These are phyloP conservation scores for Skeletonema tropicum DNA, from an alignment of 108 stramenopile species.

Conservation along the genomic window DNA sequence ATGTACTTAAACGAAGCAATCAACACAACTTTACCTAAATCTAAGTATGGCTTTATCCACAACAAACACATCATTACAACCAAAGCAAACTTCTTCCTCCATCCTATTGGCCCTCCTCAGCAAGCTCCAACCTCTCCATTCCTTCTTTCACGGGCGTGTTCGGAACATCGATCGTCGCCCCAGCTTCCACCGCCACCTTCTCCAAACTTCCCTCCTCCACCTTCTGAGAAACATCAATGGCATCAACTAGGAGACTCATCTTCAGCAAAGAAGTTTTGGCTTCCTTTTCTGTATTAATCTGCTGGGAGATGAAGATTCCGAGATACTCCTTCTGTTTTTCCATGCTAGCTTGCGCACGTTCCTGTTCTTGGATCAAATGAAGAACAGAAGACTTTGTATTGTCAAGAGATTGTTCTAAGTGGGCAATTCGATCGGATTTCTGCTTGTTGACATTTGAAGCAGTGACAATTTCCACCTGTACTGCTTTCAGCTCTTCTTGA, in stretches of 20 bases:
- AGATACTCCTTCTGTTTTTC: slow-evolving; percentile 21
- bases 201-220: background rate
- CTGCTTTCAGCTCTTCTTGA: slow-evolving; percentile 1
- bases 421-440: slow-evolving; percentile 2
- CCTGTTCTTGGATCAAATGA: slow-evolving; percentile 14
- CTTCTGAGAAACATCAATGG: background rate
- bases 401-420: slow-evolving; percentile 16
- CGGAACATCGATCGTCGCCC: background rate
- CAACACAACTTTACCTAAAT: too few relatives aligned
- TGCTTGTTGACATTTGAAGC: background rate
- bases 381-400: slow-evolving; percentile 17
- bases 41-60: too few relatives aligned
- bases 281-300: background rate
- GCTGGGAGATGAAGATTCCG: background rate
- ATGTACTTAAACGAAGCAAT: too few relatives aligned
- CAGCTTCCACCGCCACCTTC: background rate
- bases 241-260: slow-evolving; percentile 1
- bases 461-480: slow-evolving; percentile 4
- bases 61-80: too few relatives aligned
- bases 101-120: background rate
- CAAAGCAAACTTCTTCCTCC: too few relatives aligned
- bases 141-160: background rate
- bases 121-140: background rate
- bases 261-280: background rate
- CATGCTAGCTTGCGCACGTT: slow-evolving; percentile 18